Evolutionary conservation across 2,329 filamentous ascomycete species (phyloP).

Genomic region (Plenodomus biglobosus): DNA sequence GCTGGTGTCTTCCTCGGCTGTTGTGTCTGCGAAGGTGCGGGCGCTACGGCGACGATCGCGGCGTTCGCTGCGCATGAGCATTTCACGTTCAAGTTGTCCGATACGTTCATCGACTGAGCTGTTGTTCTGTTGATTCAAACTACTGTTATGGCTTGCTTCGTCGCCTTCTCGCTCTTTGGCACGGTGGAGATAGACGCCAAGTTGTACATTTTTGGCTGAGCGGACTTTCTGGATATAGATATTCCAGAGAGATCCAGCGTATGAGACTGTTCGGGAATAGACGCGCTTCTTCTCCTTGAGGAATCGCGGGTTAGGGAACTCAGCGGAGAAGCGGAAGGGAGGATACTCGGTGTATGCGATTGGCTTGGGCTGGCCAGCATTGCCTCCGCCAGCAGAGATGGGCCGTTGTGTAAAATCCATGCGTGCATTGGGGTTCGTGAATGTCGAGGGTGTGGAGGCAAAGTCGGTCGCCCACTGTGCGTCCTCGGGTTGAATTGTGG

Average conservation of each 20-base stretch:
- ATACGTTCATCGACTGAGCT: conserved; percentile 57
- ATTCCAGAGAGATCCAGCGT: conserved; percentile 62
- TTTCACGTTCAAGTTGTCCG: conserved; percentile 56
- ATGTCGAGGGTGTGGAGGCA: conserved; percentile 49
- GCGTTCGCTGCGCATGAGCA: conserved; percentile 49
- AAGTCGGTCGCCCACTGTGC: conserved; percentile 60
- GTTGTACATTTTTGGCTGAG: conserved; percentile 57
- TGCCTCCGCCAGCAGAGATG: conserved; percentile 40
- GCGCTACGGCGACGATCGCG: conserved; percentile 35
- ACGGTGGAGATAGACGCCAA: conserved; percentile 62
- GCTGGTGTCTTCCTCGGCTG: conserved; percentile 46
- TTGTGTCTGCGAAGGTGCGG: conserved; percentile 26
- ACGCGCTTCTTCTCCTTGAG: conserved; percentile 62
- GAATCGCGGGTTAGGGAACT: conserved; percentile 58
- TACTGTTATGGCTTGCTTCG: conserved; percentile 45
- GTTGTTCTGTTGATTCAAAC: conserved; percentile 41
- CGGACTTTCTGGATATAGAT: conserved; percentile 64
- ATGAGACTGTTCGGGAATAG: conserved; percentile 61
- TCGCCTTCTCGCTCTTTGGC: conserved; percentile 58
- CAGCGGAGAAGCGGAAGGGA: conserved; percentile 60
- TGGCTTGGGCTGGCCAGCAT: conserved; percentile 42
- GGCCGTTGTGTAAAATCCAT: conserved; percentile 34
- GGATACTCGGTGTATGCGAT: conserved; percentile 57
- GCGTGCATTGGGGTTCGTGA: conserved; percentile 39
- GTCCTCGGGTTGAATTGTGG: conserved; percentile 57